A percentile compares a stretch with the other conserved stretches of the same genome.
Evolutionary conservation across 1,284 basidiomycete species (phyloP).

Genomic region (Athelia sp.): DNA sequence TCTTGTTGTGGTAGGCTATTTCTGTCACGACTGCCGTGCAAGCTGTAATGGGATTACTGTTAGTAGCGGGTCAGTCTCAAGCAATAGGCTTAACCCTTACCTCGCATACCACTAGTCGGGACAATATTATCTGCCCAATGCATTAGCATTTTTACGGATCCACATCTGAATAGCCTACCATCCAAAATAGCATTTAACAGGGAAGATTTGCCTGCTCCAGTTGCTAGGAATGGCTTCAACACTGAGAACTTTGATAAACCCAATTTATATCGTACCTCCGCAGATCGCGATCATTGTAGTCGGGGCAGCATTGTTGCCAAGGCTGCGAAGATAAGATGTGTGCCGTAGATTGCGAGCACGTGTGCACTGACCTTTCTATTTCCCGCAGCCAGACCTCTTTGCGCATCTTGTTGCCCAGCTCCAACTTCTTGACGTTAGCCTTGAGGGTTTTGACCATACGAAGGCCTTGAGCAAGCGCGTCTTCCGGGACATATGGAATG

Average conservation of each 20-base stretch:
- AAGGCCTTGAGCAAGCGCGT: conserved; percentile 43
- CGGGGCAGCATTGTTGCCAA: conserved; percentile 43
- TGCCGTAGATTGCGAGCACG: not conserved
- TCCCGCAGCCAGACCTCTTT: conserved; percentile 58
- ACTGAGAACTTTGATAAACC: not conserved
- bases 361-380: conserved; percentile 35
- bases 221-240: conserved; percentile 30
- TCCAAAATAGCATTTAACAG: conserved; percentile 56
- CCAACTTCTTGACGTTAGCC: conserved; percentile 35
- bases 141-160: conserved; percentile 6
- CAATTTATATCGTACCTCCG: conserved; percentile 35
- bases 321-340: conserved; percentile 22
- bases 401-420: conserved; percentile 49
- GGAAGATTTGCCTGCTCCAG: conserved; percentile 58
- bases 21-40: conserved; percentile 66
- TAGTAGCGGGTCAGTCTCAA: conserved; percentile 1
- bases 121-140: conserved; percentile 47
- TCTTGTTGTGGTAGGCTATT: conserved; percentile 48
- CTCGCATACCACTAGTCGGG: conserved; percentile 60
- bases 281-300: conserved; percentile 58
- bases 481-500: conserved; percentile 45
- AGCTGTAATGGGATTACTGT: conserved; percentile 30
- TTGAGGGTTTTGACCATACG: conserved; percentile 48
- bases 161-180: conserved; percentile 27
- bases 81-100: conserved; percentile 23